phyloP scores from a whole-genome alignment of 176 grass and related monocot species.

The Eragrostis nindensis region DNA sequence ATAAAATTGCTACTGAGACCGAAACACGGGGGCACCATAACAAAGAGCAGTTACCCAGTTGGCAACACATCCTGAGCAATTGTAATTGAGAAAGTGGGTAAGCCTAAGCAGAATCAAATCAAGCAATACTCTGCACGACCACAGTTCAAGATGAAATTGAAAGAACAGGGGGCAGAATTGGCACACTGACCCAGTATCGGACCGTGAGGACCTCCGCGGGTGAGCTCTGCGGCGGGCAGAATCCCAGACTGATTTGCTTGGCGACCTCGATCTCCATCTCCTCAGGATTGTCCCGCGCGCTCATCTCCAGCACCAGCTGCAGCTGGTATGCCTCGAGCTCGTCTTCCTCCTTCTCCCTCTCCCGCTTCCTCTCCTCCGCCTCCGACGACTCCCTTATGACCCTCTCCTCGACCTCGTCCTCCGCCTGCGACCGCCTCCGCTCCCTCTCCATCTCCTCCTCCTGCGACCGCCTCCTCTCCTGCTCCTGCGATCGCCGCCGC shows the following conservation, averaged over 20 bases:
- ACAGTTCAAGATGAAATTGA: conserved; percentile 34
- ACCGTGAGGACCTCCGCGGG: conserved; percentile 62
- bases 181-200: conserved; percentile 81
- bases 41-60: not conserved
- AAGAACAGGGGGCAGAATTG: conserved; percentile 8
- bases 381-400: conserved; percentile 50
- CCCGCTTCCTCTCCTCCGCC: conserved; percentile 60
- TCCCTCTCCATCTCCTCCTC: conserved; percentile 31
- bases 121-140: conserved; percentile 15
- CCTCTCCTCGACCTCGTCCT: conserved; percentile 72
- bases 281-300: conserved; percentile 93
- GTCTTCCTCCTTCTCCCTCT: conserved; percentile 61
- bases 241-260: conserved; percentile 93
- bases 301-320: conserved; percentile 92
- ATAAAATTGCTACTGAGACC: not conserved
- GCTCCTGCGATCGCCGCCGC: conserved; percentile 39
- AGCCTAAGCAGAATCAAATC: not conserved
- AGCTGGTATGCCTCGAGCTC: conserved; percentile 94
- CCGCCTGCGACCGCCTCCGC: conserved; percentile 28
- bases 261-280: conserved; percentile 94
- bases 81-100: not conserved
- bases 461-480: conserved; percentile 30
- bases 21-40: not conserved
- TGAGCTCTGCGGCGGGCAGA: conserved; percentile 58
- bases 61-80: conserved; percentile 11